These are phyloP conservation scores for Pneumocystis carinii DNA, from an alignment of 1,139 yeast species.

Conservation along the genomic window DNA sequence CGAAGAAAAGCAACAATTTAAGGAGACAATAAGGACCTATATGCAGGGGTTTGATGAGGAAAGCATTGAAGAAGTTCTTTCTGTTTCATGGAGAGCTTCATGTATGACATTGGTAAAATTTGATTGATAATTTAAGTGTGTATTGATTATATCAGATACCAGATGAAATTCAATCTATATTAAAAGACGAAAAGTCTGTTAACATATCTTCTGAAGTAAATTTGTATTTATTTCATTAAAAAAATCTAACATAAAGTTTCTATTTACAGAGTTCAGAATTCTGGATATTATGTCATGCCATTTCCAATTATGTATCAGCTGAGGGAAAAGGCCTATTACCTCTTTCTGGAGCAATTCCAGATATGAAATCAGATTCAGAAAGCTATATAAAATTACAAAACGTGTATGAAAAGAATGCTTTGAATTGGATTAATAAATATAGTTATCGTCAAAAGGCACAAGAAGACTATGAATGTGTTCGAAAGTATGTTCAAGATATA, in stretches of 20 bases:
- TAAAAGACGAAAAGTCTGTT: constrained; percentile 15
- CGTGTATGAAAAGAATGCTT: constrained; percentile 20
- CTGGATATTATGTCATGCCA: constrained; percentile 48
- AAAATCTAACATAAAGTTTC: neutral
- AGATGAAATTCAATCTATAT: constrained; percentile 20
- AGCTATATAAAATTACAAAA: constrained; percentile 45
- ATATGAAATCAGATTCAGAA: constrained; percentile 70
- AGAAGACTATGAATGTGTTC: constrained; percentile 34
- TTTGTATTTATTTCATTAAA: constrained; percentile 1
- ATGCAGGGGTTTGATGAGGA: constrained; percentile 31
- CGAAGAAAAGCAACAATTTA: constrained; percentile 37
- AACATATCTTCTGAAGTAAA: constrained; percentile 7
- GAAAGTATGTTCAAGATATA: constrained; percentile 24
- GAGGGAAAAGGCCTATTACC: constrained; percentile 38
- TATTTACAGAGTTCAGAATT: constrained; percentile 27
- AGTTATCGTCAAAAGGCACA: constrained; percentile 41
- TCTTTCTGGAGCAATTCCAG: constrained; percentile 63
- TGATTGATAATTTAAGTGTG: neutral
- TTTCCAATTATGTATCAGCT: constrained; percentile 34
- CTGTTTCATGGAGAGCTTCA: constrained; percentile 35
- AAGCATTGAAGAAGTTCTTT: constrained; percentile 60
- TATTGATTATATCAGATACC: constrained; percentile 31
- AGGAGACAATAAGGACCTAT: constrained; percentile 24
- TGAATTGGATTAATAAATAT: neutral
- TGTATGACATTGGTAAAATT: constrained; percentile 11